A percentile compares a stretch with the other conserved stretches of the same genome.
phyloP scores from a whole-genome alignment of 2,329 filamentous ascomycete genomes.

The Dichotomopilus funicola region DNA sequence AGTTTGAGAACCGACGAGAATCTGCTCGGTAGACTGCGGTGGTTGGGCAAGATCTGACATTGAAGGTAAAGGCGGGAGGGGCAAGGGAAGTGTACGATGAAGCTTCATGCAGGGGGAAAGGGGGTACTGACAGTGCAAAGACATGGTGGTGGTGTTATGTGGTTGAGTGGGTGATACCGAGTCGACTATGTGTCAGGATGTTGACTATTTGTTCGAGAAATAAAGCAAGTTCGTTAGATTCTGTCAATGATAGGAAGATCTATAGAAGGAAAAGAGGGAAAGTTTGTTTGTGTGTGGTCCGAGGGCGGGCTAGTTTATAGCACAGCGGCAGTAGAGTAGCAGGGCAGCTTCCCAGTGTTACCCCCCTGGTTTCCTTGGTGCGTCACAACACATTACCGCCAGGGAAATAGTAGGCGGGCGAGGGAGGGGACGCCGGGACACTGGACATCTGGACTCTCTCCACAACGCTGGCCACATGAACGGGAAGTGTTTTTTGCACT shows the following conservation, averaged over 20 bases:
- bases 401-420: not conserved
- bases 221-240: not conserved
- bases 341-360: conserved; percentile 1
- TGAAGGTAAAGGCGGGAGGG: not conserved
- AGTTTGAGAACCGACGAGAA: not conserved
- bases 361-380: conserved; percentile 16
- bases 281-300: not conserved
- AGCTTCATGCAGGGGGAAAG: not conserved
- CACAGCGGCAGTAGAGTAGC: conserved; percentile 2
- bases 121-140: conserved; percentile 50
- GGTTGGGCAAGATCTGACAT: not conserved
- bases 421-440: no score
- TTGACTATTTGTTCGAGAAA: no score
- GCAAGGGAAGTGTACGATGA: not conserved
- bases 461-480: not conserved
- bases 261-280: conserved; percentile 10
- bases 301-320: conserved; percentile 18
- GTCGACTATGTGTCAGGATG: not conserved
- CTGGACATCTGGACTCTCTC: no score
- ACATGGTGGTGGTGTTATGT: conserved; percentile 39
- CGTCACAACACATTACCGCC: conserved; percentile 15
- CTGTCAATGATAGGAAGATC: not conserved
- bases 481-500: not conserved
- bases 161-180: conserved; percentile 6
- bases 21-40: not conserved